Base-by-base conservation (phyloP, 805 yeast genomes). In the Yamadazyma paraphyllophila region DNA sequence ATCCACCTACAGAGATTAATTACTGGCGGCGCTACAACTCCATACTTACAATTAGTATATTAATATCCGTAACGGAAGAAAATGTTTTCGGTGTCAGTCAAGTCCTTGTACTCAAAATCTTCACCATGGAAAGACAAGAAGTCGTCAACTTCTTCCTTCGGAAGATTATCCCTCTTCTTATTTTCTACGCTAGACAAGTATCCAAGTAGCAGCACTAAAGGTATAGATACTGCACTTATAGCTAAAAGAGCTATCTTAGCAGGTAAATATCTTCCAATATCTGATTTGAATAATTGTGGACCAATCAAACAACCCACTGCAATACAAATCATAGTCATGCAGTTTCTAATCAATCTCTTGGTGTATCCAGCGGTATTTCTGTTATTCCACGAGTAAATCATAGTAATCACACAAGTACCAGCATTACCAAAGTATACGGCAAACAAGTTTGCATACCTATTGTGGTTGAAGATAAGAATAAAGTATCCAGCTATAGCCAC, bases 291-390 rank as follows among this genome's bases (percentile, higher is more conserved):
- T 14, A 85, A 73, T 62, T 83, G 85, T 2, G 89, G 87, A 0
- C 86, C 88, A 40, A 81, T 67, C 48, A 85, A 63, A 53, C 82
- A 81, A 12, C 88, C 87, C 37, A 80, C 76, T 34, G 87, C 80
- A 59, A 83, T 86, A 4, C 81, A 84, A 47, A 85, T 73, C 61
- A 85, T 71, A 39, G 75, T 75, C 30, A 82, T 60, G 5, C 84
- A 83, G 43, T 80, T 78, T 24, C 80, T 73, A 4, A 80, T 73
- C 52, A 81, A 71, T 54, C 84, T 81, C 62, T 87, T 87, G n/a
- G 91, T 84, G 50, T 80, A 78, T 10, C 94, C 94, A 1, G 90
- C 82, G 30, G 82, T 76, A 59, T 85, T 81, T 38, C 82, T 74
- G 45, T 77, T 73, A 49, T 78, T 78, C 86, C 85, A 81, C 4